Evolutionary conservation across 2,329 filamentous ascomycete genomes (phyloP), one percentile per base, ranked within the genome.

Genomic region (Clonostachys rosea): DNA sequence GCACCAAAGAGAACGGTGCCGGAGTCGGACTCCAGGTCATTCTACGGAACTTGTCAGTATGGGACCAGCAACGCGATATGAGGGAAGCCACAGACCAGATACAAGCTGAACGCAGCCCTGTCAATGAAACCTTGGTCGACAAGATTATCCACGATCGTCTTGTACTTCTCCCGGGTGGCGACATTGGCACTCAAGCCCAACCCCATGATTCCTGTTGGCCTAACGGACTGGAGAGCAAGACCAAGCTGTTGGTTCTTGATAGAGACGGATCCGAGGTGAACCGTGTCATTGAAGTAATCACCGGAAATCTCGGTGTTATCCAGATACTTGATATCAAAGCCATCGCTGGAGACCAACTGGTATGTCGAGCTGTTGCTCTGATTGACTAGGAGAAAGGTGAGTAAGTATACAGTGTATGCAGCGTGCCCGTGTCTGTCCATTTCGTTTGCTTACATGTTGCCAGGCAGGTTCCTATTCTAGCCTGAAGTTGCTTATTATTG

Each of bases 1-100:
- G 86, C 89, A 41, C 89, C 89, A 55, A 94, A 94, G 10, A 92
- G 74, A 49, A 92, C 83, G 54, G 71, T 83, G 44, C 89, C 89
- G 4, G 76, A 82, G 48, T 75, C 79, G 1, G 86, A 62, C 50
- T 71, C 67, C 13, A 90, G 66, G 59, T 89, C 84, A 65, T 91
- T 66, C 60, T 63, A 34, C 35, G 14, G 12, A 33, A 7, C 16
- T 10, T 11, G 16, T 7, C n/a, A 11, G 11, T 36, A 17, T 24
- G 20, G 16, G 30, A 16, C 45, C 24, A 30, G 24, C 24, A 4
- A 30, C 9, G 24, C 10, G 24, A 30, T 30, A 30, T 30, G 13
- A 34, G 8, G 39, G 8, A 18, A 8, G 24, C 34, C 5, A 54
- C 63, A 20, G 57, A 74, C 70, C 48, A 81, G 70, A 70, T 84